Base-by-base conservation (phyloP, 2,329 filamentous ascomycete species). In the Xylaria arbuscula region DNA sequence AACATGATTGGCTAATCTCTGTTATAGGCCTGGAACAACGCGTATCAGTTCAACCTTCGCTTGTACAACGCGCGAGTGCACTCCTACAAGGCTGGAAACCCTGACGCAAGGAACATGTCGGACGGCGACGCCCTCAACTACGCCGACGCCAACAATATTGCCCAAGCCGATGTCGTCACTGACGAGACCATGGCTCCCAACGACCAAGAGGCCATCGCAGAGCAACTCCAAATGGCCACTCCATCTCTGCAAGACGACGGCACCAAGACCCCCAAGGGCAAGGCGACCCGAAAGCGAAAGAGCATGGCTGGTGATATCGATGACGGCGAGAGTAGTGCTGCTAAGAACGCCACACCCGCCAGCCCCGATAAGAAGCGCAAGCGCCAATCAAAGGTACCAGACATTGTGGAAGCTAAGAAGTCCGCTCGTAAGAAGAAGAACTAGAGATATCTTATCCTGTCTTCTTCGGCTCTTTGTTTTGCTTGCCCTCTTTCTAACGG, bases 31-130 rank as follows among this genome's bases (percentile, higher is more conserved):
- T 90, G 88, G 88, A 89, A 89, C 80, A 86, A 88, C 64, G 88
- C 88, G 6, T 90, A 90, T 80, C 87, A 89, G 81, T 90, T 90
- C 81, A 90, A 90, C 78, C 83, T 90, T 58, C 86, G 88, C 38
- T 82, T 90, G 58, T 90, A 90, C 82, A 88, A 90, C 70, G 88
- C 88, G 11, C 86, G 88, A 65, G 87, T 90, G 34, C 87, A 89
- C 78, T 88, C 88, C 1, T 90, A 90, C 82, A 89, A 89, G 83
- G 78, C 80, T 40, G 87, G 87, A 72, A 90, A 90, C 81, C 76
- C 79, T 4, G 77, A 82, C 6, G 88, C 88, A 72, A 88, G 88
- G 76, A 82, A 85, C 72, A 90, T 90, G 88, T 80, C 79, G 2
- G 88, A 90, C 65, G 83, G 88, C 45, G 87, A 89, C 70, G 88